phyloP scores from a whole-genome alignment of 73 alveolate species.

The Paramecium sonneborni region DNA sequence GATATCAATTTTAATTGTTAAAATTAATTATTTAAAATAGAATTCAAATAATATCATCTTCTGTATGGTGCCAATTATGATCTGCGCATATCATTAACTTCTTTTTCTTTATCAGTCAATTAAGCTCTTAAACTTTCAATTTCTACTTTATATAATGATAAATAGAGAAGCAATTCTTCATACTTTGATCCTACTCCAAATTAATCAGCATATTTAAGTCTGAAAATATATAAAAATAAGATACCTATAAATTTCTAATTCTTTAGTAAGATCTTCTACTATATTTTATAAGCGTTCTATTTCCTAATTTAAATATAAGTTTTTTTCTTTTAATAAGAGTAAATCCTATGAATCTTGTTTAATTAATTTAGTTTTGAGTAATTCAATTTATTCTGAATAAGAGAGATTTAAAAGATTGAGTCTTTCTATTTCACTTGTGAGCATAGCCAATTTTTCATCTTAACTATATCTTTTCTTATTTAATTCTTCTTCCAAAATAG shows the following conservation, averaged over 20 bases:
- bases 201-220: constrained; percentile 49
- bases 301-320: neutral
- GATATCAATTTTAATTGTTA: neutral
- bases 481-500: constrained; percentile 31
- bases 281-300: constrained; percentile 16
- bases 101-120: constrained; percentile 34
- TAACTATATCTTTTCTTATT: neutral
- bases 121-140: constrained; percentile 26
- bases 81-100: constrained; percentile 47
- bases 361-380: neutral
- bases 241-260: constrained; percentile 45
- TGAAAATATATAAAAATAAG: neutral
- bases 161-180: constrained; percentile 42
- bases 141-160: constrained; percentile 33
- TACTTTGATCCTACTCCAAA: constrained; percentile 55
- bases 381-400: constrained; percentile 35
- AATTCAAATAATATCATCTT: neutral
- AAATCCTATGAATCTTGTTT: neutral
- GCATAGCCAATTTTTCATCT: constrained; percentile 19
- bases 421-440: constrained; percentile 46
- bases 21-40: neutral
- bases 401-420: neutral
- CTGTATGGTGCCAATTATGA: constrained; percentile 43
- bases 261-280: neutral
- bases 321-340: neutral